Base-by-base conservation (phyloP, 257 asterid genomes). In the Ilex asprella region DNA sequence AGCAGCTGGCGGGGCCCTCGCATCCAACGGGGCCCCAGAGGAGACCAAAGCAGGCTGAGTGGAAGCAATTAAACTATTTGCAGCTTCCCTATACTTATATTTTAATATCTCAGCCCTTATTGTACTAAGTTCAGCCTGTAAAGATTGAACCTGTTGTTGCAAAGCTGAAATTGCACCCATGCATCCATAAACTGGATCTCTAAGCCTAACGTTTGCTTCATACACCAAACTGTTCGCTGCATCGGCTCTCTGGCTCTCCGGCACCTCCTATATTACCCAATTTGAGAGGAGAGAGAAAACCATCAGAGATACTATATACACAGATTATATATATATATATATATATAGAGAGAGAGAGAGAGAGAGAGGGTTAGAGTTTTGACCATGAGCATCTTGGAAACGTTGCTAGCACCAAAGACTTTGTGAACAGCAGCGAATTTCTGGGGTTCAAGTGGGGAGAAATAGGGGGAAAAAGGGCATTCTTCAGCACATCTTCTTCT, bases 391-490 rank as follows among this genome's bases (percentile, higher is more conserved):
- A 90, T 61, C 95, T 90, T 90, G 88, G 97, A 85, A 74, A 90
- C 97, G 51, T 90, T 90, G 84, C 97, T 90, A 21, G 97, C 97
- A 16, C 97, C 97, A 46, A 87, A 90, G 47, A 90, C 90, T 64
- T 87, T 90, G 71, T 90, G 97, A 74, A 90, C 97, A 61, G 97
- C 96, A 14, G 97, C 93, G 67, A 90, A 90, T 66, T 90, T 90
- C 69, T 85, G 90, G 51, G 97, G 97, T 62, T 87, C 95, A 12
- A 77, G 95, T 0, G 97, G 97, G 21, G 97, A 90, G 67, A 90
- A 90, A 66, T 90, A 90, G 41, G 95, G 96, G 30, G 95, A 90
- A 46, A 90, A 90, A 0, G 97, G 95, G 63, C 97, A 90, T 67
- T 90, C 97, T 67, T 90, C 97, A 0, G 95, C 97, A 39, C 97